These are phyloP conservation scores for Aspergillus tubingensis DNA, from an alignment of 2,329 filamentous ascomycete genomes.

Conservation along the genomic window DNA sequence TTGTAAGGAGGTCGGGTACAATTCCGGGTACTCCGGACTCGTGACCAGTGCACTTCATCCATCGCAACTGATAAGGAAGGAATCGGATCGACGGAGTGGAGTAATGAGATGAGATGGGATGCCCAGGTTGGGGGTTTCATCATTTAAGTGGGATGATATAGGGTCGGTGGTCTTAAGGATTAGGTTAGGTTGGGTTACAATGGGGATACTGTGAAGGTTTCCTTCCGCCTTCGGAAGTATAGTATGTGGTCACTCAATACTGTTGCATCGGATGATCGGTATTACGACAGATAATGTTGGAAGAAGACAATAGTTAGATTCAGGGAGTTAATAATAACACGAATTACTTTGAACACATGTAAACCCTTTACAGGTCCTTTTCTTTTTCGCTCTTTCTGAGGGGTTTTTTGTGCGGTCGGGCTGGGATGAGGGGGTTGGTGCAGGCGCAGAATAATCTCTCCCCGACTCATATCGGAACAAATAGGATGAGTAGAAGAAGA, in stretches of 20 bases:
- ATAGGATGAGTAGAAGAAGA: constrained; percentile 8
- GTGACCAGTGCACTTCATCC: no score
- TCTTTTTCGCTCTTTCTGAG: background rate
- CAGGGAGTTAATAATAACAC: background rate
- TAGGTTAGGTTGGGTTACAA: no score
- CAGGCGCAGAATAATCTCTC: background rate
- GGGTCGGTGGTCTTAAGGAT: no score
- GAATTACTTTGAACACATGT: background rate
- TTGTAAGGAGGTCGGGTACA: no score
- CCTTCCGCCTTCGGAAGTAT: background rate
- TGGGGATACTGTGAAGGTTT: no score
- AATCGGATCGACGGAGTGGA: no score
- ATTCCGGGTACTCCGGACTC: no score
- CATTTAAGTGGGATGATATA: no score
- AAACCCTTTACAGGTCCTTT: constrained; percentile 7
- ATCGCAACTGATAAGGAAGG: no score
- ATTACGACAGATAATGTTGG: background rate
- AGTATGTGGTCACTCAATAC: no score
- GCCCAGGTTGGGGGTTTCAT: no score
- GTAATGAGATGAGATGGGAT: no score
- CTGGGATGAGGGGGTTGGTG: background rate
- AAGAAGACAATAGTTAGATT: background rate
- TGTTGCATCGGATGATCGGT: background rate
- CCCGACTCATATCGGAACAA: constrained; percentile 14
- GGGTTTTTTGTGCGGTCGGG: background rate